Conservation (phyloP, 225 moss, liverwort and hornwort genomes). For the Polytrichum formosum region DNA sequence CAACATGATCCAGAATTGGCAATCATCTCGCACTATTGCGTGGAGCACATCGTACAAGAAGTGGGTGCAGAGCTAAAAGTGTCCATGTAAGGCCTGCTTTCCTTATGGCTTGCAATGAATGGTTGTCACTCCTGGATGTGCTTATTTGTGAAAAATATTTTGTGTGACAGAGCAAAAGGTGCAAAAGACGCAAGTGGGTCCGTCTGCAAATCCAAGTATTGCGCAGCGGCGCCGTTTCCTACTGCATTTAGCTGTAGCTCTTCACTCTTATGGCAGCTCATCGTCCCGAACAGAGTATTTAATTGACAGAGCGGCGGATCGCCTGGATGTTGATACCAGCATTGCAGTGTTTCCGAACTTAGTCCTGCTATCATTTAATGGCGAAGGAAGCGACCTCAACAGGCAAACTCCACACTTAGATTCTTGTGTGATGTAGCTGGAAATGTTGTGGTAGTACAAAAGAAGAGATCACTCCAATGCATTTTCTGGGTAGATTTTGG, state of each 20-base stretch:
- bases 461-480: no score
- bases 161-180: constrained; percentile 17
- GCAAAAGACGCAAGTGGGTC: constrained; percentile 19
- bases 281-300: constrained; percentile 82
- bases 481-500: no score
- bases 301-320: constrained; percentile 70
- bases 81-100: no score
- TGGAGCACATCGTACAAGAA: no score
- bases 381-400: constrained; percentile 13
- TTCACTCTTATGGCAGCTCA: constrained; percentile 82
- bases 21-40: no score
- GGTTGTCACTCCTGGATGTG: not conserved
- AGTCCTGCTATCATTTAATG: constrained; percentile 73
- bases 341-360: constrained; percentile 87
- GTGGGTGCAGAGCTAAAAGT: no score
- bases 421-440: no score
- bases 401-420: constrained; percentile 4
- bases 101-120: not conserved
- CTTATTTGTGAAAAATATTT: no score
- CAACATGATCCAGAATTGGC: no score
- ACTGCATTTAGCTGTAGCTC: constrained; percentile 77
- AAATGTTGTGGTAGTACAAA: no score
- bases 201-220: constrained; percentile 25
- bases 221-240: constrained; percentile 68
- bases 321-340: constrained; percentile 65